Base-by-base conservation (phyloP, 305 asterid genomes). In the Lippia alba region DNA sequence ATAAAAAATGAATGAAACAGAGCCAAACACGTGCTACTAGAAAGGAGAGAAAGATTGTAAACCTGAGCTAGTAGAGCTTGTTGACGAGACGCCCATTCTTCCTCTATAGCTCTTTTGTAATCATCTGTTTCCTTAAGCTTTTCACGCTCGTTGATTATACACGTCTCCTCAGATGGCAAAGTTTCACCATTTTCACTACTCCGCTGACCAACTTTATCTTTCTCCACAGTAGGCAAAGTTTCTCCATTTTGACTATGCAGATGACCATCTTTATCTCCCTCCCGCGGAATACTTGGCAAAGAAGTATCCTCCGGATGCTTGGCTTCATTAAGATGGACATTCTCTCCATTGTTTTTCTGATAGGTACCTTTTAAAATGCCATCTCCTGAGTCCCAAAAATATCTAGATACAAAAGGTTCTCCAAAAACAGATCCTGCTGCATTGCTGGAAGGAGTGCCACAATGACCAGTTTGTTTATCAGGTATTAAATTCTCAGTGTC, bases 71-170 rank as follows among this genome's bases (percentile, higher is more conserved):
- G 84, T 72, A 94, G 63, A 0, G 81, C 88, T 78, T 75, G 73
- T 75, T 84, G 83, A 64, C 98, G 81, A 24, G 91, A 86, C 55
- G 96, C 95, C 88, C 76, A 77, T 73, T 94, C 99, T 85, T 87
- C 92, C 82, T 87, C 96, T 46, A 77, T 56, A 39, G 94, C 96
- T 69, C 80, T 87, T 79, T 84, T 88, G 79, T 88, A 94, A 73
- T 90, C 97, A 56, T 90, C 96, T 3, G 99, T 94, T 79, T 94
- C 98, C 86, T 94, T 94, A 17, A 79, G 83, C 75, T 81, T 88
- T 74, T 94, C 99, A 40, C 94, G 87, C 36, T 79, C 92, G 70
- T 45, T 74, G 64, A 83, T 65, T 34, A 89, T 54, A 64, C 77
- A 75, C 59, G 75, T 76, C 76, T 66, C 79, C 9, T 5, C 70